Evolutionary conservation across 805 yeast species (phyloP).

Genomic region (Debaryomyces maramus): DNA sequence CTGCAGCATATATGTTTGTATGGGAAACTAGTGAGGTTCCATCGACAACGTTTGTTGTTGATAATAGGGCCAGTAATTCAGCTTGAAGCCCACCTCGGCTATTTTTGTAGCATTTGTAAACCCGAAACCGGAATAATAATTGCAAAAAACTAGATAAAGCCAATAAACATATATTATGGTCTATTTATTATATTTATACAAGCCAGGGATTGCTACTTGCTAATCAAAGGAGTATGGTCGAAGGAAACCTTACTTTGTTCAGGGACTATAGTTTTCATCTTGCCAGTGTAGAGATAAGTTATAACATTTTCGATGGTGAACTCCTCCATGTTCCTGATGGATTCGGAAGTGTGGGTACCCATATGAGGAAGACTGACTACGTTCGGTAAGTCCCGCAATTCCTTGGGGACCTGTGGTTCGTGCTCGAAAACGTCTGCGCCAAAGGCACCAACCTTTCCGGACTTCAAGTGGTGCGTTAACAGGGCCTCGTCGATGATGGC

Average conservation of each 20-base stretch:
- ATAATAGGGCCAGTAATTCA: too few relatives aligned
- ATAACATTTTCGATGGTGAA: constrained; percentile 69
- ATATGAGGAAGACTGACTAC: constrained; percentile 83
- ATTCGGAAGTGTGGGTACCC: constrained; percentile 80
- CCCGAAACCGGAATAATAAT: too few relatives aligned
- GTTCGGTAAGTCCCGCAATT: constrained; percentile 60
- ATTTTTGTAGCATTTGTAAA: too few relatives aligned
- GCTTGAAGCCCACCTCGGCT: too few relatives aligned
- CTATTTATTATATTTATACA: too few relatives aligned
- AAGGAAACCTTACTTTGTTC: constrained; percentile 52
- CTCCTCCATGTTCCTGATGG: constrained; percentile 78
- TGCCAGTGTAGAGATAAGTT: constrained; percentile 60
- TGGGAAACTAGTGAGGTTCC: too few relatives aligned
- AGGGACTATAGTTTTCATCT: constrained; percentile 76
- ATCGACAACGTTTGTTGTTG: too few relatives aligned
- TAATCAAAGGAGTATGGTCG: constrained; percentile 16
- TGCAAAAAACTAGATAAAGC: too few relatives aligned
- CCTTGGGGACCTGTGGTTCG: constrained; percentile 71
- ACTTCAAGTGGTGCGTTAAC: constrained; percentile 53
- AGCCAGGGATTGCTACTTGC: too few relatives aligned
- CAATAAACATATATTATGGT: too few relatives aligned
- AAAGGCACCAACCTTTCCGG: constrained; percentile 64
- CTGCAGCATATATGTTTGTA: too few relatives aligned
- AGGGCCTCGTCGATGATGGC: constrained; percentile 71
- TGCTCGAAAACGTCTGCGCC: constrained; percentile 77